These are phyloP conservation scores for Dissophora globulifera DNA, from an alignment of 192 early-diverging fungal genomes.

Conservation along the genomic window DNA sequence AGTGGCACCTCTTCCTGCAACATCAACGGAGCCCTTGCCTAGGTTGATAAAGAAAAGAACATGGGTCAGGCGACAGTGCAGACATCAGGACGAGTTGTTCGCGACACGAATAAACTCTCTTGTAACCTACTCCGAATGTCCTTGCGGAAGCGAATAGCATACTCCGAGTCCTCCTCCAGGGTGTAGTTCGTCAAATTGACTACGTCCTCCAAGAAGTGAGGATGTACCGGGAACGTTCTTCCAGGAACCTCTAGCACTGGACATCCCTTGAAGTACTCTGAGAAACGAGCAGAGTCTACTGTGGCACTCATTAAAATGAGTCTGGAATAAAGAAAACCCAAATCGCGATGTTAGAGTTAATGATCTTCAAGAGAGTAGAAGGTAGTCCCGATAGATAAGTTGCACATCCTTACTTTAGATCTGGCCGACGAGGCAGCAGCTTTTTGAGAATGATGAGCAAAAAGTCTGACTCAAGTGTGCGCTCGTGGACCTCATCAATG, in stretches of 20 bases:
- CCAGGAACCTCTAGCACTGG: slow-evolving; percentile 78
- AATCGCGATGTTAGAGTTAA: too few relatives aligned
- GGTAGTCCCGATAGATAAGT: too few relatives aligned
- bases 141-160: slow-evolving; percentile 52
- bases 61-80: too few relatives aligned
- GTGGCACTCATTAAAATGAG: slow-evolving; percentile 82
- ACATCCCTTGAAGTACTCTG: slow-evolving; percentile 66
- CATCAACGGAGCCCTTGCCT: slow-evolving; percentile 51
- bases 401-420: slow-evolving; percentile 69
- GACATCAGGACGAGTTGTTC: too few relatives aligned
- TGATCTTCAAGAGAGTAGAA: too few relatives aligned
- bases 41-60: background rate
- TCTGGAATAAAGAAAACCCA: too few relatives aligned
- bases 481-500: slow-evolving; percentile 86
- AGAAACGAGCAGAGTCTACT: slow-evolving; percentile 71
- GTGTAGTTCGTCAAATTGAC: slow-evolving; percentile 69
- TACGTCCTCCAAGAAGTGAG: slow-evolving; percentile 78
- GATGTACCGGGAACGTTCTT: slow-evolving; percentile 76
- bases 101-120: background rate
- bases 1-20: slow-evolving; percentile 43
- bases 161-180: slow-evolving; percentile 58
- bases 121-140: slow-evolving; percentile 43
- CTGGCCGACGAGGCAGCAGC: slow-evolving; percentile 57
- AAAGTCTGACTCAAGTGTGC: slow-evolving; percentile 81
- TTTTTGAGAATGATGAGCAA: slow-evolving; percentile 72